Percentiles rank a stretch among this genome's conserved stretches.
Conservation (phyloP, 805 yeast species). For the Saturnispora saitoi region DNA sequence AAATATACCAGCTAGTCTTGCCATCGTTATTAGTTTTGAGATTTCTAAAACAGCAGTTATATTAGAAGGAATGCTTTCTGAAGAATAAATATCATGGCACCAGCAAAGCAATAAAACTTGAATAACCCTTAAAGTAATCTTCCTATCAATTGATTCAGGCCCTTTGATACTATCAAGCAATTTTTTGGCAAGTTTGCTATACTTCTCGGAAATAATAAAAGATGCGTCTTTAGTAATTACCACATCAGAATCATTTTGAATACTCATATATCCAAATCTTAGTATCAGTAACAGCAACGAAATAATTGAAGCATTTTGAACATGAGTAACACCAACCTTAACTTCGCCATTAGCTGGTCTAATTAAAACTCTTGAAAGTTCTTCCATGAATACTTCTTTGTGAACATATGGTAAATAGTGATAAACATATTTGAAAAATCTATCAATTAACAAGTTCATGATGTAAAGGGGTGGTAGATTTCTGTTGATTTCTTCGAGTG, state of each 20-base stretch:
- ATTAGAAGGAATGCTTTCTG: slow-evolving; percentile 38
- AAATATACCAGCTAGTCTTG: slow-evolving; percentile 34
- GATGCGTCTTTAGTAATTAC: slow-evolving; percentile 15
- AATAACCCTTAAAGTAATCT: slow-evolving; percentile 35
- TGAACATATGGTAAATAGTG: slow-evolving; percentile 44
- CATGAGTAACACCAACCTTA: slow-evolving; percentile 17
- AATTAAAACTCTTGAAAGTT: slow-evolving; percentile 28
- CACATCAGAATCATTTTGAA: slow-evolving; percentile 19
- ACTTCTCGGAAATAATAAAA: slow-evolving; percentile 22
- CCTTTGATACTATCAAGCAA: slow-evolving; percentile 29
- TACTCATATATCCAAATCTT: slow-evolving; percentile 34
- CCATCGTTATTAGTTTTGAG: slow-evolving; percentile 36
- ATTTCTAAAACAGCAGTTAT: slow-evolving; percentile 36
- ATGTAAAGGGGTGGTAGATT: slow-evolving; percentile 35
- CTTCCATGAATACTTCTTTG: slow-evolving; percentile 35
- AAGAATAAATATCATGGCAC: slow-evolving; percentile 36
- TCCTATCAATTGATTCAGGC: slow-evolving; percentile 28
- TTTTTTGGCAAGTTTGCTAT: slow-evolving; percentile 29
- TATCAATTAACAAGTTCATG: slow-evolving; percentile 33
- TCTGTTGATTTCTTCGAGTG: slow-evolving; percentile 24
- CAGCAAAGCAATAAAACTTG: slow-evolving; percentile 37
- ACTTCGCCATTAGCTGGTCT: slow-evolving; percentile 17
- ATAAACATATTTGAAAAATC: slow-evolving; percentile 38
- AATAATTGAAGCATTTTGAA: slow-evolving; percentile 28
- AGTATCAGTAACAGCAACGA: slow-evolving; percentile 32